These are phyloP conservation scores for Alternaria panax DNA, from an alignment of 2,329 filamentous ascomycete genomes.

Conservation along the genomic window DNA sequence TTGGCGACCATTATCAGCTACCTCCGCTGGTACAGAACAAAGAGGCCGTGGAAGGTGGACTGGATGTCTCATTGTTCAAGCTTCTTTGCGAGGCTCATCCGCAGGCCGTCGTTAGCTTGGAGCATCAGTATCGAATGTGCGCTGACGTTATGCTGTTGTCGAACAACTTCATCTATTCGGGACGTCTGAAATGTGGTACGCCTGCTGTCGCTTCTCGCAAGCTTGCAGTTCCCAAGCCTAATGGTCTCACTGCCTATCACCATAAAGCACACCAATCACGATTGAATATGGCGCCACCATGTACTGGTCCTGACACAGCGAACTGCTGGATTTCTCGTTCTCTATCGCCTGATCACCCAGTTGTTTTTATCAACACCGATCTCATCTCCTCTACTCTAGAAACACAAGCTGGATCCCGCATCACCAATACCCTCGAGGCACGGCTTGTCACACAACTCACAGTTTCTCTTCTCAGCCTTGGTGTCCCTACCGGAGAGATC, in stretches of 20 bases:
- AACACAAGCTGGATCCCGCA: conserved; percentile 76
- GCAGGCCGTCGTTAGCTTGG: conserved; percentile 84
- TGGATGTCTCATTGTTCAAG: conserved; percentile 95
- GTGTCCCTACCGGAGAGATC: conserved; percentile 77
- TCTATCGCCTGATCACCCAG: conserved; percentile 73
- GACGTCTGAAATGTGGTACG: conserved; percentile 87
- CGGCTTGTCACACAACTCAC: conserved; percentile 81
- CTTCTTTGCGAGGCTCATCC: conserved; percentile 89
- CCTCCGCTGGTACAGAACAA: conserved; percentile 94
- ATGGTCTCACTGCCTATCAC: conserved; percentile 47
- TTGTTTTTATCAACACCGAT: conserved; percentile 91
- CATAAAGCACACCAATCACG: conserved; percentile 23
- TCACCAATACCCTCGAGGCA: conserved; percentile 87
- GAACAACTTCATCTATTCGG: conserved; percentile 92
- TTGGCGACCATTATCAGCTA: conserved; percentile 95
- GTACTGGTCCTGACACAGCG: conserved; percentile 57
- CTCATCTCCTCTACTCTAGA: conserved; percentile 71
- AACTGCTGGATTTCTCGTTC: conserved; percentile 80
- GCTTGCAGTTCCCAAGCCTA: conserved; percentile 67
- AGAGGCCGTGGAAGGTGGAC: conserved; percentile 80
- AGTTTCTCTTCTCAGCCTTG: conserved; percentile 75
- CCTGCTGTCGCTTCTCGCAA: conserved; percentile 73
- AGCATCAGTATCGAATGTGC: conserved; percentile 98
- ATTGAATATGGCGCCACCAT: conserved; percentile 44
- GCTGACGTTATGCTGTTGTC: conserved; percentile 95